A percentile compares a stretch with the other conserved stretches of the same genome.
Conservation (phyloP, 495 filamentous ascomycete genomes). For the Aspergillus incahuasiensis region DNA sequence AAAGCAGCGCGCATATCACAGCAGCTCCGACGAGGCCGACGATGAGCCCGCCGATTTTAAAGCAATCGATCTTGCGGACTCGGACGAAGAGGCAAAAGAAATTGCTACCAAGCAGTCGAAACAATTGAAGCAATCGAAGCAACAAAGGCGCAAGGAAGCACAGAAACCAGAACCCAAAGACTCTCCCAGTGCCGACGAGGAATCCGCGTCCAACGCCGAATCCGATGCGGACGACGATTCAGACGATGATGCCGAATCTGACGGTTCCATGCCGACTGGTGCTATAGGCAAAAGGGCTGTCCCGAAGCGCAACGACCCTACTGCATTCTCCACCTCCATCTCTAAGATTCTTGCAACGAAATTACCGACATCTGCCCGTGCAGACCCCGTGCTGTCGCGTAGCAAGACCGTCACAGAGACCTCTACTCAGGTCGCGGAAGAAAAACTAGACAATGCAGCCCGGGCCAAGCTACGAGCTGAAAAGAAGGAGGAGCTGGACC, state of each 20-base stretch:
- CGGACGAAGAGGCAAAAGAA: slow-evolving; percentile 51
- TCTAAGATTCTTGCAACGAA: slow-evolving; percentile 86
- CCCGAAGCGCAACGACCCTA: slow-evolving; percentile 80
- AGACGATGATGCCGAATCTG: slow-evolving; percentile 27
- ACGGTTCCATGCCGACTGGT: slow-evolving; percentile 17
- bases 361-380: slow-evolving; percentile 69
- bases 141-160: slow-evolving; percentile 20
- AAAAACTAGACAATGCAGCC: slow-evolving; percentile 75
- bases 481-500: slow-evolving; percentile 75
- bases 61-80: slow-evolving; percentile 63
- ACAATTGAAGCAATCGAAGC: slow-evolving; percentile 15
- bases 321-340: slow-evolving; percentile 85
- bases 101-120: slow-evolving; percentile 15
- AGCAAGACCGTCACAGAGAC: slow-evolving; percentile 63
- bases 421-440: slow-evolving; percentile 60
- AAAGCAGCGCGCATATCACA: slow-evolving; percentile 67
- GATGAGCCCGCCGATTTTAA: slow-evolving; percentile 46
- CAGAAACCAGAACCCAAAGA: slow-evolving; percentile 15
- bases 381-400: slow-evolving; percentile 85
- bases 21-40: slow-evolving; percentile 57
- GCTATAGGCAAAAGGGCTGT: slow-evolving; percentile 24
- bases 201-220: slow-evolving; percentile 31
- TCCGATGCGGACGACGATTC: slow-evolving; percentile 28
- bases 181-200: slow-evolving; percentile 28
- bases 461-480: slow-evolving; percentile 73